phyloP scores from a whole-genome alignment of 2,329 filamentous ascomycete genomes.

The Cryphonectria nitschkei region DNA sequence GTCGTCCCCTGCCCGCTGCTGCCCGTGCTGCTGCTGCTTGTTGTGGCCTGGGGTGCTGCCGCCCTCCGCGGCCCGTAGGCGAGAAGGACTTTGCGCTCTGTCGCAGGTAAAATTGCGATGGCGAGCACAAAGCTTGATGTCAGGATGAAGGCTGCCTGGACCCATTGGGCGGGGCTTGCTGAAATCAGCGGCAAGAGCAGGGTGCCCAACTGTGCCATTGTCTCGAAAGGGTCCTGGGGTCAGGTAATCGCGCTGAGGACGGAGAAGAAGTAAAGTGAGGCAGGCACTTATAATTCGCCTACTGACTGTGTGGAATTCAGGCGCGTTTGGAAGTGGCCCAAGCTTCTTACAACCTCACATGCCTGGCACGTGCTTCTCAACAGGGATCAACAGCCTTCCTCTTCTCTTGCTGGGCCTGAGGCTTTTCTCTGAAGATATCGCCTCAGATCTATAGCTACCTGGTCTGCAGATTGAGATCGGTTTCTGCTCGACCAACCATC shows the following conservation, averaged over 20 bases:
- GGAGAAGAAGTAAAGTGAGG: neutral
- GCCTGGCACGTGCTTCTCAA: conserved; percentile 1
- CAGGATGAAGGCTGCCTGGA: conserved; percentile 53
- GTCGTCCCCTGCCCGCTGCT: conserved; percentile 19
- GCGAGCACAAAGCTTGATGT: conserved; percentile 45
- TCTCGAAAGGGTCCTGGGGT: neutral
- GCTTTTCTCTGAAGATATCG: neutral
- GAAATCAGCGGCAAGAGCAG: conserved; percentile 4
- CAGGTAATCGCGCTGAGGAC: neutral
- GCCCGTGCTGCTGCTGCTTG: neutral
- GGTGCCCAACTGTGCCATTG: neutral
- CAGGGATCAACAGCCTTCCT: neutral
- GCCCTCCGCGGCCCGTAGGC: conserved; percentile 53
- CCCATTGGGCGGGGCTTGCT: conserved; percentile 39
- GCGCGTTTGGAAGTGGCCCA: neutral
- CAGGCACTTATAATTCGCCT: no score
- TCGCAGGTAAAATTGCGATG: conserved; percentile 48
- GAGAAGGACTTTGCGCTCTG: conserved; percentile 49
- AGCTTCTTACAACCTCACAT: neutral
- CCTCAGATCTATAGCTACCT: neutral
- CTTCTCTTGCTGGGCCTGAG: neutral
- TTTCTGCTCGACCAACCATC: neutral
- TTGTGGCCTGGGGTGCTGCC: conserved; percentile 30
- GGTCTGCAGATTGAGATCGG: neutral
- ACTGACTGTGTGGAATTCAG: neutral